phyloP scores from a whole-genome alignment of 495 filamentous ascomycete genomes.

The Trypethelium eluteriae region DNA sequence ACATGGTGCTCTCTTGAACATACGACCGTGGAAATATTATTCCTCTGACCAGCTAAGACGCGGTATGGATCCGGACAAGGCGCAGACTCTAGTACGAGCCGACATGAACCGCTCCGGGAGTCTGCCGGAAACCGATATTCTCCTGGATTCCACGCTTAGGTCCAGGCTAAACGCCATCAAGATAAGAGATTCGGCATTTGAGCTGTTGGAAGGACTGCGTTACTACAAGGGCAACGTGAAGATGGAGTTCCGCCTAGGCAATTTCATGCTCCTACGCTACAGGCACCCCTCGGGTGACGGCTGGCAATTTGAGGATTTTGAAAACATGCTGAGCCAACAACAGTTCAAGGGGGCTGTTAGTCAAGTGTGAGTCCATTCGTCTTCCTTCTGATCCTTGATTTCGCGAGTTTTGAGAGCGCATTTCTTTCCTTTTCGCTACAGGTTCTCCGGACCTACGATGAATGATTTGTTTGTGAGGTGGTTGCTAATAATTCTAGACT shows the following conservation, averaged over 20 bases:
- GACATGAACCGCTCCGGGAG: not conserved
- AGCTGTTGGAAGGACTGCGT: conserved; percentile 17
- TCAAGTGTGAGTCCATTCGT: conserved; percentile 23
- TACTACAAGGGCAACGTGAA: conserved; percentile 27
- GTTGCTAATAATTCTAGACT: conserved; percentile 15
- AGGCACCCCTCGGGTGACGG: conserved; percentile 7
- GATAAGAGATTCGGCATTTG: not conserved
- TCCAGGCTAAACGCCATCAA: not conserved
- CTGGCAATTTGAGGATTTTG: conserved; percentile 21
- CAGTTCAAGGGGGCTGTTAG: conserved; percentile 22
- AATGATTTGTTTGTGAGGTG: not conserved
- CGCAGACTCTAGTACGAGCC: not conserved
- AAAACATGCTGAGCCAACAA: conserved; percentile 19
- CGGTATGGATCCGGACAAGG: not conserved
- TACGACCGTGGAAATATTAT: conserved; percentile 16
- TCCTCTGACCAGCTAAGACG: not conserved
- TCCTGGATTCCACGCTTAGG: not conserved
- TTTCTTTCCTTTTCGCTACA: not conserved
- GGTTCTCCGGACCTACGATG: not conserved
- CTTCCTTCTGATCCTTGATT: not conserved
- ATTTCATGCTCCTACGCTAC: conserved; percentile 19
- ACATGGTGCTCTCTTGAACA: not conserved
- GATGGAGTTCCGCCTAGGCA: conserved; percentile 26
- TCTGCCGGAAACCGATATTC: not conserved
- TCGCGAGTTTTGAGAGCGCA: not conserved